Evolutionary conservation across 2,329 filamentous ascomycete species (phyloP).

Genomic region (Fusarium bulbicola): DNA sequence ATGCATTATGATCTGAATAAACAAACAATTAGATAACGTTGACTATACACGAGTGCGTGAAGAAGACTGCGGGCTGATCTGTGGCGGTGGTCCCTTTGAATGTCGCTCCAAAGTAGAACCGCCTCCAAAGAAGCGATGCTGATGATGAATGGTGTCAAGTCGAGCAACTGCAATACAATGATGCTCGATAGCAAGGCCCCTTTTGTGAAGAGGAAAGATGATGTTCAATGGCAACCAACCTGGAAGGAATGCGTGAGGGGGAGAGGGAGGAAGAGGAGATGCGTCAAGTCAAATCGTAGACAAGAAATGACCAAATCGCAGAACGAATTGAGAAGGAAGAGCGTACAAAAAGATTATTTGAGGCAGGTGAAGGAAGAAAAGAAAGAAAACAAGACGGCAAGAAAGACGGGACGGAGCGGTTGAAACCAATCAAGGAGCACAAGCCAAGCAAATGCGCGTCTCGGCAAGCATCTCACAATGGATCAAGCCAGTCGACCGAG

Average conservation of each 20-base stretch:
- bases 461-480: constrained; percentile 20
- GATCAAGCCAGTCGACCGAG: constrained; percentile 17
- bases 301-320: constrained; percentile 10
- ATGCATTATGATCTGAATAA: constrained; percentile 55
- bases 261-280: neutral
- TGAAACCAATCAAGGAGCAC: constrained; percentile 34
- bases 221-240: constrained; percentile 32
- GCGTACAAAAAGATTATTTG: constrained; percentile 12
- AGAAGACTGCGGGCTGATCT: neutral
- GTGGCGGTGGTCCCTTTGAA: constrained; percentile 22
- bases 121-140: constrained; percentile 19
- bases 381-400: constrained; percentile 35
- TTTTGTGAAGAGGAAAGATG: neutral
- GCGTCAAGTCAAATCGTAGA: constrained; percentile 21
- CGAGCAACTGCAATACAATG: neutral
- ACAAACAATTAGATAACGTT: constrained; percentile 27
- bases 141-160: neutral
- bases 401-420: constrained; percentile 12
- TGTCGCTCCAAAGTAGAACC: constrained; percentile 12
- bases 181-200: constrained; percentile 1
- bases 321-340: constrained; percentile 13
- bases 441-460: constrained; percentile 35
- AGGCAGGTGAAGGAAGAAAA: constrained; percentile 22
- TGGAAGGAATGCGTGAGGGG: constrained; percentile 25
- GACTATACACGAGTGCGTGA: neutral